Percentiles rank a stretch among this genome's conserved stretches.
These are phyloP conservation scores for Alternaria ethzedia DNA, from an alignment of 2,329 filamentous ascomycete species.

Conservation along the genomic window DNA sequence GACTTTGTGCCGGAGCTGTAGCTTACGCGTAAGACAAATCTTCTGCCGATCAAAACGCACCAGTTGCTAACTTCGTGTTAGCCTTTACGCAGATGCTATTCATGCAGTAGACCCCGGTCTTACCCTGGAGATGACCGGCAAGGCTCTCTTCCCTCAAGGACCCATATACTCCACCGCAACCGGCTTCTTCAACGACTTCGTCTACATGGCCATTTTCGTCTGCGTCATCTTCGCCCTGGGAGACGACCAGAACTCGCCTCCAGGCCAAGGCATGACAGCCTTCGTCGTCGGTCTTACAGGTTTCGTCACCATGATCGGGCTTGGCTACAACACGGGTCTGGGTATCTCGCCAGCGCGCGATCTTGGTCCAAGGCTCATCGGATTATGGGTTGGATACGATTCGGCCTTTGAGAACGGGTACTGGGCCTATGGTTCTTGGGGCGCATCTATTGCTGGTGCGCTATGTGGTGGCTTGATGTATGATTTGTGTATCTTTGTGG, in stretches of 20 bases:
- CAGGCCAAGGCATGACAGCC: slow-evolving; percentile 59
- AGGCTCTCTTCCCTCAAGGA: slow-evolving; percentile 66
- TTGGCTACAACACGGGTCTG: slow-evolving; percentile 39
- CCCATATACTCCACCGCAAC: slow-evolving; percentile 67
- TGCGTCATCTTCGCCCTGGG: slow-evolving; percentile 73
- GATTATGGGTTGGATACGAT: slow-evolving; percentile 71
- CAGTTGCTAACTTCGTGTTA: slow-evolving; percentile 27
- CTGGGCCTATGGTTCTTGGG: slow-evolving; percentile 39
- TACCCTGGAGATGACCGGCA: slow-evolving; percentile 44
- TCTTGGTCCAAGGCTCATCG: slow-evolving; percentile 72
- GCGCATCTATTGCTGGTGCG: slow-evolving; percentile 32
- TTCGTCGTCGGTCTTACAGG: slow-evolving; percentile 36
- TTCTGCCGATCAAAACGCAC: slow-evolving; percentile 42
- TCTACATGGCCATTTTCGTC: slow-evolving; percentile 70
- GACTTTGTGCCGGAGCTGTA: slow-evolving; percentile 55
- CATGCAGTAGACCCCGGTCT: slow-evolving; percentile 61
- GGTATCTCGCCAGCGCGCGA: slow-evolving; percentile 74
- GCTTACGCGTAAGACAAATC: slow-evolving; percentile 52
- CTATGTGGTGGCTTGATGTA: slow-evolving; percentile 39
- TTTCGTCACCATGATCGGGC: slow-evolving; percentile 32
- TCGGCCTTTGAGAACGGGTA: slow-evolving; percentile 45
- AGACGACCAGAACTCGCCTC: slow-evolving; percentile 54
- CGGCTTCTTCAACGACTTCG: slow-evolving; percentile 75
- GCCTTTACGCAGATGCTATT: slow-evolving; percentile 60
- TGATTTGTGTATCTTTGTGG: slow-evolving; percentile 40